Base-by-base conservation (phyloP, 2,329 filamentous ascomycete species). In the Cladosporium austrohemisphaericum region DNA sequence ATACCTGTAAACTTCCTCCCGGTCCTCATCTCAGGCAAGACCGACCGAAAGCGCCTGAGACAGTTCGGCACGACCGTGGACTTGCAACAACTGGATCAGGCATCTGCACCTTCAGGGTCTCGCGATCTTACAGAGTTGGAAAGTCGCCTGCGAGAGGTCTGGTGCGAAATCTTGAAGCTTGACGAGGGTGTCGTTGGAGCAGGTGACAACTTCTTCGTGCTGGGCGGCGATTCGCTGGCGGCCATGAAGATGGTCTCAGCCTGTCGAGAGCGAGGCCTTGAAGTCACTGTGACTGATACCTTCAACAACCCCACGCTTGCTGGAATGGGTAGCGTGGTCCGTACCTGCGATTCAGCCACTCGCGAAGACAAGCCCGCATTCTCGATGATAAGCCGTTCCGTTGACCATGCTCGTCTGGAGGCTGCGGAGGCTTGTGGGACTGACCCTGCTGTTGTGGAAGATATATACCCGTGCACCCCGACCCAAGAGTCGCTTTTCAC, bases 211-310 rank as follows among this genome's bases (percentile, higher is more conserved):
- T 83, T 83, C 65, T 82, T 83, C 70, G 71, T 73, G 2, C 70
- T 81, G 0, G 79, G 80, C 1, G 80, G 80, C n/a, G 79, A 83
- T 63, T 83, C 79, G 0, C 77, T 83, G 23, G 65, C 73, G 1
- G 79, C 79, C 2, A 84, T 84, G 78, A 80, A 77, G 58, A 66
- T 84, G 1, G 80, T 82, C 0, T 71, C 76, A 45, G 33, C 44
- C 23, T 47, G 33, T 19, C 44, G 44, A 26, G 44, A 47, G 14
- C 74, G 76, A 43, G 59, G 68, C 2, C 54, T 61, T 0, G 66
- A 80, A 1, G 68, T 60, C 5, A 72, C 76, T 20, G 74, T 76
- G 2, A 64, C 67, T 4, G 66, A 72, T 38, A 67, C 74, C 18
- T 76, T 76, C 57, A 46, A 55, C 4, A 62, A 73, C 44, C 47